A percentile compares a stretch with the other conserved stretches of the same genome.
phyloP scores from a whole-genome alignment of 2,329 filamentous ascomycete genomes.

The Orbilia brochopaga region DNA sequence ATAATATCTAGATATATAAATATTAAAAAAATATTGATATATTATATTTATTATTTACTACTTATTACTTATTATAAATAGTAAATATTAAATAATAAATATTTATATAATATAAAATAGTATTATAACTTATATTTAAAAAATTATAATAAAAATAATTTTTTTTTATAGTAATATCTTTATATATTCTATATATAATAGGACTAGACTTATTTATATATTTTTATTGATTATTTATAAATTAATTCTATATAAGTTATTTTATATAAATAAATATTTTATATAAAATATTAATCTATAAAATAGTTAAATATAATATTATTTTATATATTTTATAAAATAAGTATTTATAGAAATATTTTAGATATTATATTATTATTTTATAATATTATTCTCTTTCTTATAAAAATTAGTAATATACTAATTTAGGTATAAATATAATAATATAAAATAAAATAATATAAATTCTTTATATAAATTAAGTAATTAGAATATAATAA shows the following conservation, averaged over 20 bases:
- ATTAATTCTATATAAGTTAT: neutral
- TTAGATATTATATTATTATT: neutral
- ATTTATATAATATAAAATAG: neutral
- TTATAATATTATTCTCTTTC: neutral
- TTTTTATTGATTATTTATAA: neutral
- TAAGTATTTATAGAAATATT: neutral
- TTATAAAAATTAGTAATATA: slow-evolving; percentile 14
- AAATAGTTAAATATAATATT: neutral
- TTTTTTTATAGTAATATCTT: slow-evolving; percentile 25
- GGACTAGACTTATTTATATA: neutral
- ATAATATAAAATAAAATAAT: slow-evolving; percentile 1
- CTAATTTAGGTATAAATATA: slow-evolving; percentile 12
- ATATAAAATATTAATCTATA: neutral
- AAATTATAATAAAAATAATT: slow-evolving; percentile 5
- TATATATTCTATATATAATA: neutral
- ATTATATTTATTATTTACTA: neutral
- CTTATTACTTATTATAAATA: no score
- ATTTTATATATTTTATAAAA: neutral
- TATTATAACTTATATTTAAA: slow-evolving; percentile 15
- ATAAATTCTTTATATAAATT: neutral
- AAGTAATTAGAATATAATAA: neutral
- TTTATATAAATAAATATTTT: neutral
- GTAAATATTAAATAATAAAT: no score
- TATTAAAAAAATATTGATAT: neutral
- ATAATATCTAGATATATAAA: neutral